Evolutionary conservation across 164 flowering plant species (phyloP).

Genomic region (Vitis vinifera): DNA sequence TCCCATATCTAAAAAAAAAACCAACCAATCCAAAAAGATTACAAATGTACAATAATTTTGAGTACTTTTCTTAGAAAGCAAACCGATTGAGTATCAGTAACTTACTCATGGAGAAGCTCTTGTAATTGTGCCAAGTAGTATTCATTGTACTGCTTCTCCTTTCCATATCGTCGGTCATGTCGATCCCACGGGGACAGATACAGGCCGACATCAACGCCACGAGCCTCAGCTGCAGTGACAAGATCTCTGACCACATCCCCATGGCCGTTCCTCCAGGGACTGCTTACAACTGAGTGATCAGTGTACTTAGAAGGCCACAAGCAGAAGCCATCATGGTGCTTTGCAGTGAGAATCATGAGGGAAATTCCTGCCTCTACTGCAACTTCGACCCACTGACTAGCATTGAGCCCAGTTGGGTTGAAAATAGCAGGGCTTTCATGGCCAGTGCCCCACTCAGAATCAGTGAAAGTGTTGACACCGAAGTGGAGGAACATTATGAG

Average conservation of each 20-base stretch:
- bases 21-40: background rate
- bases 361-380: slow-evolving; percentile 61
- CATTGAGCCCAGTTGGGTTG: slow-evolving; percentile 60
- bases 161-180: slow-evolving; percentile 80
- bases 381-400: slow-evolving; percentile 68
- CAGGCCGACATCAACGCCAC: slow-evolving; percentile 60
- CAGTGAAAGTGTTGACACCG: slow-evolving; percentile 90
- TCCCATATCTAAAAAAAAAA: slow-evolving; percentile 58
- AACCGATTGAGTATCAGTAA: background rate
- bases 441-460: slow-evolving; percentile 95
- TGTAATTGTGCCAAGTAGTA: slow-evolving; percentile 86
- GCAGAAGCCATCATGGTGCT: slow-evolving; percentile 96
- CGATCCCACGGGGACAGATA: slow-evolving; percentile 97
- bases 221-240: slow-evolving; percentile 51
- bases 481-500: slow-evolving; percentile 88
- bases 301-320: slow-evolving; percentile 90
- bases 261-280: slow-evolving; percentile 71
- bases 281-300: slow-evolving; percentile 64
- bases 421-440: slow-evolving; percentile 64
- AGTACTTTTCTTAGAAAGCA: background rate
- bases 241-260: slow-evolving; percentile 83
- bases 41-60: too few relatives aligned
- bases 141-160: slow-evolving; percentile 58
- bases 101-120: slow-evolving; percentile 69
- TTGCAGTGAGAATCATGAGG: slow-evolving; percentile 79